A percentile compares a stretch with the other conserved stretches of the same genome.
phyloP scores from a whole-genome alignment of 1,284 basidiomycete species.

The Malassezia sp. region DNA sequence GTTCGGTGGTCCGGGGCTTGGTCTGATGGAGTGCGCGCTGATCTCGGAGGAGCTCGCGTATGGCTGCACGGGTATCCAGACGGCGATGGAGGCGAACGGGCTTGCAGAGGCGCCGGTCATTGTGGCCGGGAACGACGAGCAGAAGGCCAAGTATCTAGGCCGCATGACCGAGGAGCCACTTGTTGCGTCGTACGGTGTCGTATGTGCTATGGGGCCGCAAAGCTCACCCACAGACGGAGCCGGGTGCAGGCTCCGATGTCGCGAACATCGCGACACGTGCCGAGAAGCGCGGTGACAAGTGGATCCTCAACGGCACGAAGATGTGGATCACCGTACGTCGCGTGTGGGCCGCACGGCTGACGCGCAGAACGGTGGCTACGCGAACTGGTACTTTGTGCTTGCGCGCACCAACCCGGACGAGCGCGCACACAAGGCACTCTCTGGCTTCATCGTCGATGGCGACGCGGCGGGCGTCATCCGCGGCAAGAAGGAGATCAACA shows the following conservation, averaged over 20 bases:
- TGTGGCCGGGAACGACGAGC: constrained; percentile 51
- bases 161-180: constrained; percentile 54
- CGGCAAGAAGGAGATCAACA: constrained; percentile 54
- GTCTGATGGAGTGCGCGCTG: constrained; percentile 50
- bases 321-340: constrained; percentile 51
- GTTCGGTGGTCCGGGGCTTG: constrained; percentile 52
- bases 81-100: constrained; percentile 51
- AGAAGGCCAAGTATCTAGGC: constrained; percentile 53
- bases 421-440: constrained; percentile 51
- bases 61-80: constrained; percentile 54
- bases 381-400: constrained; percentile 54
- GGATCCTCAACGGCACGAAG: constrained; percentile 51
- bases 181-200: constrained; percentile 53
- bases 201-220: no score
- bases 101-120: constrained; percentile 53
- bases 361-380: constrained; percentile 52
- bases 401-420: constrained; percentile 51
- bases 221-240: no score
- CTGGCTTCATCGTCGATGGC: constrained; percentile 54
- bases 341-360: no score
- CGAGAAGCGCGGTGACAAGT: constrained; percentile 52
- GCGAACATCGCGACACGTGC: constrained; percentile 48
- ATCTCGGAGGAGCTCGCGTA: constrained; percentile 52
- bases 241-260: constrained; percentile 53
- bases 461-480: constrained; percentile 50